phyloP scores from a whole-genome alignment of 148 eudicot species.

The Polygonum aviculare region DNA sequence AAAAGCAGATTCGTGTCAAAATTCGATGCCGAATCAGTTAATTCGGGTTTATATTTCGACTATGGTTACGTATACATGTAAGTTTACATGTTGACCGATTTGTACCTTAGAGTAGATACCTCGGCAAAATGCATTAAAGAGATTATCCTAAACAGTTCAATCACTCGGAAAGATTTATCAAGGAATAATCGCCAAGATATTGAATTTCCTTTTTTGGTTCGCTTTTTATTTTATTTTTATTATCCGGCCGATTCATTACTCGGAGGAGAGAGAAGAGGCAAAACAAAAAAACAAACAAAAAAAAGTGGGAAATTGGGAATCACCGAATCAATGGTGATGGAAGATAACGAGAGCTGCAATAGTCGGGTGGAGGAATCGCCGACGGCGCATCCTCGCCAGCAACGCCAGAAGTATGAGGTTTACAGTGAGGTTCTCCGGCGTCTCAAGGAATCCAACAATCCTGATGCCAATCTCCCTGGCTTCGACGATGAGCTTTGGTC shows the following conservation, averaged over 20 bases:
- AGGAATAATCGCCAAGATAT: background rate
- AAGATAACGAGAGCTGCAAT: conserved; percentile 75
- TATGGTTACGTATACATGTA: too few relatives aligned
- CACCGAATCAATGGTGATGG: conserved; percentile 52
- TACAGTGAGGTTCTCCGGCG: conserved; percentile 76
- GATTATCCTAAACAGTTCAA: too few relatives aligned
- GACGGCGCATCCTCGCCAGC: conserved; percentile 33
- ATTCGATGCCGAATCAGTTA: too few relatives aligned
- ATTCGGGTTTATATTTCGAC: too few relatives aligned
- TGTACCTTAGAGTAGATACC: too few relatives aligned
- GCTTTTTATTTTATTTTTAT: background rate
- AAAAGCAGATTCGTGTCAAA: too few relatives aligned
- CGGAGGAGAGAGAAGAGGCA: background rate
- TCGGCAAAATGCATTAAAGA: background rate
- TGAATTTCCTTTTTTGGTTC: background rate
- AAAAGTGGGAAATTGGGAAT: background rate
- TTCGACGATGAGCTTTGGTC: conserved; percentile 87
- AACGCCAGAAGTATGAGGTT: conserved; percentile 66
- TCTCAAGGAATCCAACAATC: conserved; percentile 49
- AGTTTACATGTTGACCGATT: too few relatives aligned
- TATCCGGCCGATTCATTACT: background rate
- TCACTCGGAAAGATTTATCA: background rate
- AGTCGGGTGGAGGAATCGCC: conserved; percentile 43
- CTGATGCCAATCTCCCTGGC: conserved; percentile 40
- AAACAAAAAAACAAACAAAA: too few relatives aligned